Conservation (phyloP, 495 filamentous ascomycete genomes). For the Aspergillus funiculosus region DNA sequence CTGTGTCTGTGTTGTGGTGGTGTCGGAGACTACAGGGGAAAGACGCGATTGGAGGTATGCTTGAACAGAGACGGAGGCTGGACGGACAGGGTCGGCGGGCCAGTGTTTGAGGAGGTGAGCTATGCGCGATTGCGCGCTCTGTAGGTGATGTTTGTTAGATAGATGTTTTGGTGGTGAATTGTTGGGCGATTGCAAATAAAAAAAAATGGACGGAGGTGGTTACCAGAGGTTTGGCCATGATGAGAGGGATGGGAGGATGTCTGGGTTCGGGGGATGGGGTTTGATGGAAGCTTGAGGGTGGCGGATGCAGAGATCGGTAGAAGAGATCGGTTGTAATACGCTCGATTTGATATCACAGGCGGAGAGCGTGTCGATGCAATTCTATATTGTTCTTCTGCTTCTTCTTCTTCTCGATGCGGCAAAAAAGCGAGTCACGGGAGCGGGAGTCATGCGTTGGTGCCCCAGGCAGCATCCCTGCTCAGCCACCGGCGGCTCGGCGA, state of each 20-base stretch:
- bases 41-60: constrained; percentile 60
- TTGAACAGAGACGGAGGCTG: constrained; percentile 65
- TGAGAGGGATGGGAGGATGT: constrained; percentile 2
- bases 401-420: constrained; percentile 7
- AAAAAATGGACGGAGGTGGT: too few species aligned
- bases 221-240: constrained; percentile 32
- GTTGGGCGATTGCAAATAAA: neutral
- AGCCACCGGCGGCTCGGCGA: too few species aligned
- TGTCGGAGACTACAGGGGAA: constrained; percentile 23
- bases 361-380: neutral
- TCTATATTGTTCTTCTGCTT: neutral
- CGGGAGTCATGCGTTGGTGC: constrained; percentile 1
- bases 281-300: neutral
- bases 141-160: constrained; percentile 18
- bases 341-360: too few species aligned
- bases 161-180: constrained; percentile 12
- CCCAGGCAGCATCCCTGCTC: constrained; percentile 11
- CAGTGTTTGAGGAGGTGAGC: constrained; percentile 58
- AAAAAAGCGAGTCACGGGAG: constrained; percentile 18
- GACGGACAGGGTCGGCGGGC: constrained; percentile 74
- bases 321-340: too few species aligned
- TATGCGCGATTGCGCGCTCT: constrained; percentile 53
- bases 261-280: neutral
- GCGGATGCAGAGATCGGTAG: too few species aligned
- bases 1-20: constrained; percentile 11